Base-by-base conservation (phyloP, 177 flowering plant species). In the Tripterygium wilfordii region DNA sequence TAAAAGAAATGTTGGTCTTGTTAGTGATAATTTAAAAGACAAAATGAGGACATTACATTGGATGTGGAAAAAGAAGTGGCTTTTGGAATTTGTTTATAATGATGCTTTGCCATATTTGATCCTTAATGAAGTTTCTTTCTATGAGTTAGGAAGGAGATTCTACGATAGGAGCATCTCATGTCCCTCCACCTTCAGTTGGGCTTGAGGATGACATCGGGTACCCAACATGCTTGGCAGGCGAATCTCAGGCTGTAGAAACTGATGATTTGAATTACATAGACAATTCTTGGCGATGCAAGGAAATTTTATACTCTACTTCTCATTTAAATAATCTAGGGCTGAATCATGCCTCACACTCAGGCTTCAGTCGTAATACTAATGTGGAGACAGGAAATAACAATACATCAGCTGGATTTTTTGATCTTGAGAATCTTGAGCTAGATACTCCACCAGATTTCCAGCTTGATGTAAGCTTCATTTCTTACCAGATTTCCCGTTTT, bases 391-490 rank as follows among this genome's bases (percentile, higher is more conserved):
- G 44, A 46, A 60, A 58, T 36, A 20, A 54, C 42, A 41, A 36
- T 30, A 48, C 47, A n/a, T 10, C 68, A 8, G 28, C 49, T 62
- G 75, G 77, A 14, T 28, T 74, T 25, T 16, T 72, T 36, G 86
- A 76, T 40, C 83, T 87, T 22, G 76, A 57, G 29, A 72, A 74
- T 47, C 45, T 80, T 9, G 78, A 79, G 3, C 37, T 81, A 8
- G 88, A 57, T 25, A 62, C 77, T 17, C 78, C 80, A 15, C 83
- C 79, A 6, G 88, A 80, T 58, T 68, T 74, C 39, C 49, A 57
- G 2, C 77, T 78, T 45, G 41, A 72, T 3, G 89, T 83, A 70
- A 70, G 79, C 56, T 48, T 49, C 28, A 15, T 10, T 13, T 51
- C 36, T 9, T 32, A 16, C 10, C 37, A 31, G 17, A 13, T 8